Evolutionary conservation across 164 flowering plant species (phyloP).

Genomic region (Magnolia officinalis): DNA sequence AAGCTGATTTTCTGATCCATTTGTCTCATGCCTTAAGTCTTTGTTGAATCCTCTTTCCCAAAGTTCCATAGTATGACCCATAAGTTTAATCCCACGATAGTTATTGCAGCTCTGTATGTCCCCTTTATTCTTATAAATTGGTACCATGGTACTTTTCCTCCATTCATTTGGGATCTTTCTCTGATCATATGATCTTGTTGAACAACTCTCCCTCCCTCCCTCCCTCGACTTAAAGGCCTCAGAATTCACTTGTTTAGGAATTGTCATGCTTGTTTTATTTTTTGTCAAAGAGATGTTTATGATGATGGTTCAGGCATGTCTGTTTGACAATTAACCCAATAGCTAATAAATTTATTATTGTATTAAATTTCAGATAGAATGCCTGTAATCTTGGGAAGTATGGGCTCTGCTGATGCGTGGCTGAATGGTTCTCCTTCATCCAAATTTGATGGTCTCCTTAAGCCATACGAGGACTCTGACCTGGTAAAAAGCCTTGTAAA

Average conservation of each 20-base stretch:
- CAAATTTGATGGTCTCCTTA: constrained; percentile 50
- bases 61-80: no score
- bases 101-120: no score
- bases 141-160: no score
- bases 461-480: constrained; percentile 79
- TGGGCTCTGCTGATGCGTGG: constrained; percentile 63
- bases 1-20: no score
- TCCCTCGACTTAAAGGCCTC: not conserved
- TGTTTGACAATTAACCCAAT: not conserved
- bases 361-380: constrained; percentile 61
- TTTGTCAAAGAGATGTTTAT: not conserved
- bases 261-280: not conserved
- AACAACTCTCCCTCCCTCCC: not conserved
- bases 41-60: no score
- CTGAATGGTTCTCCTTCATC: constrained; percentile 49
- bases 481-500: constrained; percentile 39
- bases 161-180: no score
- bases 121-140: no score
- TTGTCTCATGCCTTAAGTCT: no score
- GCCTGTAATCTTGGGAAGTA: constrained; percentile 85
- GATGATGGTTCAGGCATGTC: not conserved
- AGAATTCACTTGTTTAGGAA: not conserved
- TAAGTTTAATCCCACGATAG: no score
- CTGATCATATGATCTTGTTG: no score
- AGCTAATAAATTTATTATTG: not conserved